Evolutionary conservation across 2,329 filamentous ascomycete species (phyloP).

Genomic region (Fusarium pseudonygamai): DNA sequence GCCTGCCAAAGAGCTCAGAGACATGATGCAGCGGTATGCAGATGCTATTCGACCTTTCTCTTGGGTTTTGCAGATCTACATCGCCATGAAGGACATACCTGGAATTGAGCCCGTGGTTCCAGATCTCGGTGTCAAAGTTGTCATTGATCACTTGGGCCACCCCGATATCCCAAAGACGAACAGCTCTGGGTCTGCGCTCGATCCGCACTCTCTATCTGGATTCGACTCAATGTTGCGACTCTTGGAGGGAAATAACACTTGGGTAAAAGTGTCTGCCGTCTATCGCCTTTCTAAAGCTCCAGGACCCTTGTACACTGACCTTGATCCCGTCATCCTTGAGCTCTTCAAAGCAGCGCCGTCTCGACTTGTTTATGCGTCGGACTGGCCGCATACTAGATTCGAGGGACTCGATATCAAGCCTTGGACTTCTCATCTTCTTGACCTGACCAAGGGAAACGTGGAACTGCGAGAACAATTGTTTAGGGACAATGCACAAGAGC

Average conservation of each 20-base stretch:
- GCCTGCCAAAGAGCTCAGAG: not conserved
- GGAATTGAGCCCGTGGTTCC: not conserved
- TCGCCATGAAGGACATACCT: not conserved
- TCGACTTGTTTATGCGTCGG: not conserved
- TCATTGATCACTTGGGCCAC: not conserved
- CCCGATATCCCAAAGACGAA: not conserved
- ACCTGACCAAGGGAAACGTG: not conserved
- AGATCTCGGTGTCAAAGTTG: not conserved
- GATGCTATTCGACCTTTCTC: not conserved
- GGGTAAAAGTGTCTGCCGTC: not conserved
- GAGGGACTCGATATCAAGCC: not conserved
- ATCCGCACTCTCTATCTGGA: not conserved
- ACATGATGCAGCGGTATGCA: not conserved
- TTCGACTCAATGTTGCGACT: not conserved
- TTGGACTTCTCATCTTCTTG: not conserved
- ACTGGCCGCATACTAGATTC: not conserved
- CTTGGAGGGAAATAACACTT: not conserved
- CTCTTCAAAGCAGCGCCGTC: not conserved
- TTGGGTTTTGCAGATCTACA: not conserved
- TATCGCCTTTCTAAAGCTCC: not conserved
- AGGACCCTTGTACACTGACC: not conserved
- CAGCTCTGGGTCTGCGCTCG: rapidly evolving
- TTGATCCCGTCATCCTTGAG: not conserved
- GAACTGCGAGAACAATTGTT: not conserved
- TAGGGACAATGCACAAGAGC: not conserved